Conservation (phyloP, 371 early-diverging fungal species). For the Apophysomyces ossiformis region DNA sequence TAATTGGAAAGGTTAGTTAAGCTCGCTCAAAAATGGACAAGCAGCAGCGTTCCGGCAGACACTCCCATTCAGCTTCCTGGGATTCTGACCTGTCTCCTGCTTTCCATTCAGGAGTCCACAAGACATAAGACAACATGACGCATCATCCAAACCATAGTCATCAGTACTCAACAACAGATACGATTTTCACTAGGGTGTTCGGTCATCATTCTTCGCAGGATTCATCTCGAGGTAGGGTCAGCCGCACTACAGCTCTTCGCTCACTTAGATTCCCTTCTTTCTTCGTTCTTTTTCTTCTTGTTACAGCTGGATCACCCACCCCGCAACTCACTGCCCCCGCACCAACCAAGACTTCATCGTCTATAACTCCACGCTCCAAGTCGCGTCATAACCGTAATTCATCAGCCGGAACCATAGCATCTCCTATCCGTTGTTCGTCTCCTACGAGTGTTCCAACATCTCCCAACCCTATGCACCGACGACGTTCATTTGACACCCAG, state of each 20-base stretch:
- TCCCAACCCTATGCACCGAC: conserved; percentile 27
- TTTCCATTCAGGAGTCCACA: conserved; percentile 1
- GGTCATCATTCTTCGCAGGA: conserved; percentile 44
- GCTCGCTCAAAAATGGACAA: too few species aligned
- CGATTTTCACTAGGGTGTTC: conserved; percentile 43
- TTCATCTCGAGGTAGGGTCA: conserved; percentile 37
- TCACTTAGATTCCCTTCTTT: conserved; percentile 4
- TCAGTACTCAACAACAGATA: conserved; percentile 21
- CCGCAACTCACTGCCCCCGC: conserved; percentile 20
- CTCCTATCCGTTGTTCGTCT: conserved; percentile 12
- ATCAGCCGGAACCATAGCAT: conserved; percentile 36
- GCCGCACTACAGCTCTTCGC: conserved; percentile 2
- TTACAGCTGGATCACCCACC: conserved; percentile 31
- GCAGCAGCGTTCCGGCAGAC: conserved; percentile 4
- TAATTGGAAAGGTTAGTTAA: too few species aligned
- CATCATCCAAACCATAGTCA: conserved; percentile 9
- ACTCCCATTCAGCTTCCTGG: conserved; percentile 12
- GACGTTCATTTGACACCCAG: conserved; percentile 40
- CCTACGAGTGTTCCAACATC: conserved; percentile 16
- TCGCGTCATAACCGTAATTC: conserved; percentile 43
- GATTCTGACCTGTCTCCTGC: conserved; percentile 9
- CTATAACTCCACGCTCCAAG: conserved; percentile 11
- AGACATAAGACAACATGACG: conserved; percentile 10
- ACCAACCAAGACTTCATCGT: conserved; percentile 19
- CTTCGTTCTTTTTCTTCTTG: background rate